Evolutionary conservation across 164 flowering plant genomes (phyloP), one percentile per base, ranked within the genome.

Genomic region (Vitis labrusca): DNA sequence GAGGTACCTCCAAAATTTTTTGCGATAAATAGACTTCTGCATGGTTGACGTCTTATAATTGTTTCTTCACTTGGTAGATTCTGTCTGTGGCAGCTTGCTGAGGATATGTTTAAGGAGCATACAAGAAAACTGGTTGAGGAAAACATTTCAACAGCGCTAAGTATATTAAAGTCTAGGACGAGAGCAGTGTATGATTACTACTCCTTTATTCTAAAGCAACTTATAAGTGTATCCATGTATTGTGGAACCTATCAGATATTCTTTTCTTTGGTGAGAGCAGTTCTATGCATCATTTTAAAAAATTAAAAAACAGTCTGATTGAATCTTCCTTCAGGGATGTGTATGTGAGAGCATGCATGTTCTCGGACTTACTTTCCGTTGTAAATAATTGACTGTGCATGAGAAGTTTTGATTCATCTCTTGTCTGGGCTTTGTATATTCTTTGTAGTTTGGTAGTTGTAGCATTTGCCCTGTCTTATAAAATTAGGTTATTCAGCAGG

Each of bases 121-220:
- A 80, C 86, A 49, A 84, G 97, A 65, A 93, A 84, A 65, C 78
- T 93, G 69, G 92, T 81, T 53, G 99, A 92, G 78, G 86, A 88
- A 77, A 86, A 79, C 73, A 86, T 96, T 77, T 78, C 91, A 55
- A 56, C 80, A 8, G 97, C 97, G 48, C 74, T 92, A 56, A 76
- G 66, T 65, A 54, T 77, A 19, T 78, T 89, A 63, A 96, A 92
- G 78, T 89, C 97, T 53, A 83, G 98, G 67, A 67, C 89, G 59
- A 82, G 90, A 80, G 71, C 85, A 74, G 82, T 23, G 98, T 92
- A 88, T 55, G 91, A 54, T 63, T 37, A 4, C 50, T 64, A 50
- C 13, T 56, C 11, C 69, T 66, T 54, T 3, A 32, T 65, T 69
- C 51, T 47, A 9, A 10, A 29, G 44, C 19, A 15, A 3, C 67